Evolutionary conservation across 805 yeast species (phyloP).

Genomic region (Zygosaccharomyces siamensis): DNA sequence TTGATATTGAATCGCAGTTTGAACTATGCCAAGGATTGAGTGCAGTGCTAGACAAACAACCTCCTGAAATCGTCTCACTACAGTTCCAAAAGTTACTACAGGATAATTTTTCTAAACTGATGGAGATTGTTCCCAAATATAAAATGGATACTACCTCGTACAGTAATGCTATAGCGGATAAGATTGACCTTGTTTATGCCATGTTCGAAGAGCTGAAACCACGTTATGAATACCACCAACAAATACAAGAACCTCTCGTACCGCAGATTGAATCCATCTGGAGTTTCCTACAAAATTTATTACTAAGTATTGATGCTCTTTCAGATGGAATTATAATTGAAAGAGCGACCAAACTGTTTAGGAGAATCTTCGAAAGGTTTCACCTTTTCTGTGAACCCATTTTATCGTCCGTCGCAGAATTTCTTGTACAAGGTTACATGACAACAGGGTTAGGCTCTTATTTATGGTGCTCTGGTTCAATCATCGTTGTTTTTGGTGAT

Average conservation of each 20-base stretch:
- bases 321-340: conserved; percentile 46
- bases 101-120: conserved; percentile 37
- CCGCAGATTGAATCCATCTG: conserved; percentile 28
- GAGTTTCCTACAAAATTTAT: conserved; percentile 21
- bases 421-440: conserved; percentile 66
- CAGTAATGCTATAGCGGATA: conserved; percentile 56
- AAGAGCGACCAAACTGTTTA: conserved; percentile 62
- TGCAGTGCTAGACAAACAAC: conserved; percentile 64
- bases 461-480: conserved; percentile 82
- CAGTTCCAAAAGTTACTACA: conserved; percentile 67
- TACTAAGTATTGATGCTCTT: conserved; percentile 25
- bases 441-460: conserved; percentile 72
- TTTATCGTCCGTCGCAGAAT: conserved; percentile 58
- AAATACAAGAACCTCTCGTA: conserved; percentile 30
- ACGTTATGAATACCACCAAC: conserved; percentile 28
- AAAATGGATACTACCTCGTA: conserved; percentile 30
- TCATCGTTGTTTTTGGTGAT: conserved; percentile 66
- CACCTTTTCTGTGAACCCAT: conserved; percentile 43
- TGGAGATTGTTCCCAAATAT: conserved; percentile 24
- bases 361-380: conserved; percentile 52
- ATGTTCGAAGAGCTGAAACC: conserved; percentile 32
- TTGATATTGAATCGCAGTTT: conserved; percentile 65
- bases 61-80: conserved; percentile 47
- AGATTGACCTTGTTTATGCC: conserved; percentile 49
- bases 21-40: conserved; percentile 89